Conservation (phyloP, 1,139 yeast species). For the Kodamaea arcana region DNA sequence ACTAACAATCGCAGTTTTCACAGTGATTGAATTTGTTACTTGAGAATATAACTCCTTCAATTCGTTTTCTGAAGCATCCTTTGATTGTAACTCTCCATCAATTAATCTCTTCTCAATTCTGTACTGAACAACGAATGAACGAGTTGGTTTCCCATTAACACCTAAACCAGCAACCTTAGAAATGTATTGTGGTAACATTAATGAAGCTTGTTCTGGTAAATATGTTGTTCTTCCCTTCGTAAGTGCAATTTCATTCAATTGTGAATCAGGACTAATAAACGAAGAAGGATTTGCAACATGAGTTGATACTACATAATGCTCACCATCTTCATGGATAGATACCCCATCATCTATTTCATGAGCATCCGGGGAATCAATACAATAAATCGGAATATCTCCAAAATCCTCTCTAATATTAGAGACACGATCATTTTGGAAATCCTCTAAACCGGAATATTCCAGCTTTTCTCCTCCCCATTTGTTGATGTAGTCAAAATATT, state of each 20-base stretch:
- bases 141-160: slow-evolving; percentile 30
- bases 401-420: slow-evolving; percentile 30
- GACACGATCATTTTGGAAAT: slow-evolving; percentile 35
- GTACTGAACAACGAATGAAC: slow-evolving; percentile 48
- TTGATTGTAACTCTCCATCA: slow-evolving; percentile 18
- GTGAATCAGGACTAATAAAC: slow-evolving; percentile 44
- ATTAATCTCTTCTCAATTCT: slow-evolving; percentile 23
- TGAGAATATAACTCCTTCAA: slow-evolving; percentile 13
- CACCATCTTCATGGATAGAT: slow-evolving; percentile 44
- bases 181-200: slow-evolving; percentile 67
- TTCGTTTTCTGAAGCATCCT: slow-evolving; percentile 15
- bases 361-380: slow-evolving; percentile 80
- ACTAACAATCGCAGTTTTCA: slow-evolving; percentile 20
- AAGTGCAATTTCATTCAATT: slow-evolving; percentile 56
- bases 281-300: slow-evolving; percentile 92
- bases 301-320: slow-evolving; percentile 47
- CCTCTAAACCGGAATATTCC: slow-evolving; percentile 10
- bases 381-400: slow-evolving; percentile 55
- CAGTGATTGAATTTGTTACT: slow-evolving; percentile 13
- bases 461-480: slow-evolving; percentile 1
- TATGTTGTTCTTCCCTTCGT: slow-evolving; percentile 67
- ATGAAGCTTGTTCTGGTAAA: slow-evolving; percentile 58
- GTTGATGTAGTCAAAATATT: slow-evolving; percentile 36
- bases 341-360: slow-evolving; percentile 95
- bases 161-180: slow-evolving; percentile 60